Percentiles rank a stretch among this genome's conserved stretches.
Conservation (phyloP, 2,329 filamentous ascomycete genomes). For the Xylaria arbuscula region DNA sequence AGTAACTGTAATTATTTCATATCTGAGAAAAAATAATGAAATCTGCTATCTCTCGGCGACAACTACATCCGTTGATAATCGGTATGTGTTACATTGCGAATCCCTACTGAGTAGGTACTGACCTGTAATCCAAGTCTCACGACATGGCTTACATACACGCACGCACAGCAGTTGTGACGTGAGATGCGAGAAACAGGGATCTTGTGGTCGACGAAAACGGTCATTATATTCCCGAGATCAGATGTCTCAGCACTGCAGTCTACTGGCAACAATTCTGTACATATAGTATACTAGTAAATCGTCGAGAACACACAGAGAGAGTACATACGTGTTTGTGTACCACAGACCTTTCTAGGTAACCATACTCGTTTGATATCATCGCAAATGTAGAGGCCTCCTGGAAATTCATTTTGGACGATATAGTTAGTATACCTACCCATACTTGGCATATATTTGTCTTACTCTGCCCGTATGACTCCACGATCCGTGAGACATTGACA, state of each 20-base stretch:
- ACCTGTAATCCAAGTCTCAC: constrained; percentile 2
- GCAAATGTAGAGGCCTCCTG: constrained; percentile 4
- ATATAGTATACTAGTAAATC: neutral
- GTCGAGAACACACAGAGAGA: neutral
- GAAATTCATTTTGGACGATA: too few species aligned
- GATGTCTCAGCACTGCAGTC: neutral
- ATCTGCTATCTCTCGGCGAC: constrained; percentile 13
- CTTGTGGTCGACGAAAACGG: constrained; percentile 6
- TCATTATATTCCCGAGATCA: constrained; percentile 5
- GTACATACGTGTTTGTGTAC: constrained; percentile 2
- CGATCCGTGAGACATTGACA: constrained; percentile 19
- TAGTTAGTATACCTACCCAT: neutral
- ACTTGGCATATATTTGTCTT: neutral
- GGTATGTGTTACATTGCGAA: constrained; percentile 3
- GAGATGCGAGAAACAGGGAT: constrained; percentile 20
- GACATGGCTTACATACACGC: neutral
- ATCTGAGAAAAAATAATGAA: neutral
- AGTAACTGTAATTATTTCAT: neutral
- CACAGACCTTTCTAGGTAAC: neutral
- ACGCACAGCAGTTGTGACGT: constrained; percentile 4
- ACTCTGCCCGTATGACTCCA: constrained; percentile 16
- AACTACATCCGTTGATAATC: neutral
- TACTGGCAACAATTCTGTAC: neutral
- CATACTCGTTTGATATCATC: constrained; percentile 13
- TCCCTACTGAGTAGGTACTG: neutral